phyloP scores from a whole-genome alignment of 1,284 basidiomycete species.

The Leccinum pachyderme region DNA sequence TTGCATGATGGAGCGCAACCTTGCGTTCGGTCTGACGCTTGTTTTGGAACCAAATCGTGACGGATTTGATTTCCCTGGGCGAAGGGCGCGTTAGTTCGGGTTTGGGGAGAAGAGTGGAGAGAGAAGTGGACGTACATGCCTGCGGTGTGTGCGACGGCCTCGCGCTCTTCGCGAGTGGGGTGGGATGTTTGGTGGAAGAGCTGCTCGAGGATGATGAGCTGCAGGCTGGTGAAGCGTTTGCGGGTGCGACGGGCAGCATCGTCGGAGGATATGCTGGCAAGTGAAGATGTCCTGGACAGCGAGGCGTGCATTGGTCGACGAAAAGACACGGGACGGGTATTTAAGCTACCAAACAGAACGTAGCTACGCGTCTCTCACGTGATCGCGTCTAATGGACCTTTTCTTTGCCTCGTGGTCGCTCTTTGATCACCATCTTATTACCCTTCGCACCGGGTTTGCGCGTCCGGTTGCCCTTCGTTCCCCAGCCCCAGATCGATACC shows the following conservation, averaged over 20 bases:
- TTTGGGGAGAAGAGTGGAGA: background rate
- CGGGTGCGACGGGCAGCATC: constrained; percentile 49
- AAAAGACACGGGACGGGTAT: constrained; percentile 14
- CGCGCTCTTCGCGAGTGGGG: constrained; percentile 69
- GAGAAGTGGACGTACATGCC: constrained; percentile 52
- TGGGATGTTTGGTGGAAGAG: constrained; percentile 68
- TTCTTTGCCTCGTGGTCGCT: constrained; percentile 84
- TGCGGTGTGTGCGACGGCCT: constrained; percentile 55
- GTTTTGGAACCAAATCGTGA: constrained; percentile 83
- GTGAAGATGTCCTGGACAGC: constrained; percentile 48
- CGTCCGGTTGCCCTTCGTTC: constrained; percentile 90
- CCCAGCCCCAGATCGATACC: constrained; percentile 88
- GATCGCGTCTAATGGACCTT: constrained; percentile 39
- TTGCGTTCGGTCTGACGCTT: constrained; percentile 75
- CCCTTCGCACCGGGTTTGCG: constrained; percentile 84
- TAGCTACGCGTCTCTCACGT: constrained; percentile 27
- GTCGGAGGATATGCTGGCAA: constrained; percentile 45
- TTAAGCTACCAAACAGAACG: constrained; percentile 17
- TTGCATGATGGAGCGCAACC: constrained; percentile 47
- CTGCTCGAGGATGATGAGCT: constrained; percentile 70
- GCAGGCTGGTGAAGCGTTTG: constrained; percentile 64
- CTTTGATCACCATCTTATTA: constrained; percentile 92
- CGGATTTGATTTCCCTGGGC: constrained; percentile 68
- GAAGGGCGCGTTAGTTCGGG: constrained; percentile 9
- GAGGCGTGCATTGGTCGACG: constrained; percentile 18